Conservation (phyloP, 345 rosid species). For the Xanthoceras sorbifolium region DNA sequence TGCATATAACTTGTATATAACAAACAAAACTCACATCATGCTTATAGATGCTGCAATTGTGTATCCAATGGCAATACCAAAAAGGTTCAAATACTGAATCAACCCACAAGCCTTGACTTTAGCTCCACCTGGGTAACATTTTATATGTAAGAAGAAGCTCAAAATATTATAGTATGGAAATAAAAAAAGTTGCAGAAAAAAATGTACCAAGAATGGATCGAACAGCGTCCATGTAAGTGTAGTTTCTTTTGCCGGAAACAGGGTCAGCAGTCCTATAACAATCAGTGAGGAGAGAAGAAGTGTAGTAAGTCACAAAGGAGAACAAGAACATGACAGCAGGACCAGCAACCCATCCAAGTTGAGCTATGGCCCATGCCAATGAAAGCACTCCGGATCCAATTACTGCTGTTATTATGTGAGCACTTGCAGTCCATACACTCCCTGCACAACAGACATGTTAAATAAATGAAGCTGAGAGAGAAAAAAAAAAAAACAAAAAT, state of each 20-base stretch:
- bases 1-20: not conserved
- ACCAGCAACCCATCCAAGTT: slow-evolving; percentile 89
- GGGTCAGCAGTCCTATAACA: slow-evolving; percentile 72
- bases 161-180: not conserved
- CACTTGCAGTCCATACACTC: slow-evolving; percentile 77
- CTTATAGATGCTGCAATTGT: slow-evolving; percentile 80
- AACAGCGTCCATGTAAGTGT: slow-evolving; percentile 78
- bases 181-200: not conserved
- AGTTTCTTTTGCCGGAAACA: slow-evolving; percentile 67
- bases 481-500: slow-evolving; percentile 5
- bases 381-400: slow-evolving; percentile 92
- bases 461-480: not conserved
- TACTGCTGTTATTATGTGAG: slow-evolving; percentile 84
- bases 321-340: slow-evolving; percentile 78
- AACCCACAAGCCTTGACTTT: slow-evolving; percentile 69
- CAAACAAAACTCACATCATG: slow-evolving; percentile 57
- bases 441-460: too few relatives aligned
- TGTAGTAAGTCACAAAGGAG: slow-evolving; percentile 62
- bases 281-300: slow-evolving; percentile 66
- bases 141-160: not conserved
- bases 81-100: slow-evolving; percentile 68
- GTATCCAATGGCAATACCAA: slow-evolving; percentile 68
- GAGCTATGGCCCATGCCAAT: slow-evolving; percentile 84
- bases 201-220: slow-evolving; percentile 65
- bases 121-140: slow-evolving; percentile 52